A percentile compares a stretch with the other conserved stretches of the same genome.
Conservation (phyloP, 768 basidiomycete genomes). For the Mycena haematopus region DNA sequence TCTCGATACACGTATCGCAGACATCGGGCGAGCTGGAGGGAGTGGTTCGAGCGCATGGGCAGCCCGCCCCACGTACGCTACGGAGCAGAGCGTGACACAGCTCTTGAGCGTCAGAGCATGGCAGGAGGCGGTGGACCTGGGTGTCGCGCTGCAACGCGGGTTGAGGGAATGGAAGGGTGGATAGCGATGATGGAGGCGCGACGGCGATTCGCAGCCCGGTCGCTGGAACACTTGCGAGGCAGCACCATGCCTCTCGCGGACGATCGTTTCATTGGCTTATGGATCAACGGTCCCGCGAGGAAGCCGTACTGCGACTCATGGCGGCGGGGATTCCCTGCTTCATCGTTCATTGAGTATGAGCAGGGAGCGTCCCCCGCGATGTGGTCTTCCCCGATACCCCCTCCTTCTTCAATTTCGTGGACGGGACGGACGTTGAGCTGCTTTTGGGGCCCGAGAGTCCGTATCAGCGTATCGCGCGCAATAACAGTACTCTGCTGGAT, state of each 20-base stretch:
- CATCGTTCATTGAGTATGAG: slow-evolving; percentile 3
- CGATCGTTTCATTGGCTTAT: neutral
- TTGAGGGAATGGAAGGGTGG: slow-evolving; percentile 12
- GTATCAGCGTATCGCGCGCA: no score
- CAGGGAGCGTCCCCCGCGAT: neutral
- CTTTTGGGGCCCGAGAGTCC: neutral
- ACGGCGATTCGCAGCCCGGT: no score
- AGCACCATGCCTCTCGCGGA: neutral
- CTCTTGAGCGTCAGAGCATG: no score
- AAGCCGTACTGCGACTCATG: neutral
- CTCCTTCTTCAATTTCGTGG: neutral
- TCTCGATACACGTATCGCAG: neutral
- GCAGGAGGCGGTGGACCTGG: slow-evolving; percentile 7
- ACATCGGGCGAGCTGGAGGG: no score
- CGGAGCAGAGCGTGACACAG: no score
- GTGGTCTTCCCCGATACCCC: neutral
- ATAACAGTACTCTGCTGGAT: no score
- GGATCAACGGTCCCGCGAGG: neutral
- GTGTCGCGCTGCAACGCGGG: neutral
- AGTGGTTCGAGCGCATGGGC: no score
- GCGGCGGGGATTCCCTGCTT: slow-evolving; percentile 3
- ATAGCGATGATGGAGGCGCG: neutral
- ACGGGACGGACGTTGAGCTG: neutral
- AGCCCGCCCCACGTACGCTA: neutral
- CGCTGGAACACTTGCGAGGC: neutral